Conservation (phyloP, 805 yeast genomes). For the Brettanomyces nanus region DNA sequence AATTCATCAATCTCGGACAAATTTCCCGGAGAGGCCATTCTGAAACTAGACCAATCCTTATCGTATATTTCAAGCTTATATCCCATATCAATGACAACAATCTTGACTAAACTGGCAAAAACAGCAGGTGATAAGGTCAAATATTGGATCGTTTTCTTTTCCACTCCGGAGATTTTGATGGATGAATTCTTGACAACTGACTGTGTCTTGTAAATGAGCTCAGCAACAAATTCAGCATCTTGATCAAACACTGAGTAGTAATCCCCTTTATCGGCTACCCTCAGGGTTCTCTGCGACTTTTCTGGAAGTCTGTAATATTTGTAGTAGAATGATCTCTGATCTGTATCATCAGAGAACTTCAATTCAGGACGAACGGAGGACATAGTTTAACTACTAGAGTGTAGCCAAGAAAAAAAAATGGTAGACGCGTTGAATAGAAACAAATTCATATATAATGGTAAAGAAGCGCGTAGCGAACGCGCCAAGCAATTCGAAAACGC, state of each 20-base stretch:
- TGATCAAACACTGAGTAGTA: constrained; percentile 66
- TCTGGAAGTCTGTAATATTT: constrained; percentile 42
- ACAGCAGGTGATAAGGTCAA: constrained; percentile 76
- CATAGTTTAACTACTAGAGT: too few relatives aligned
- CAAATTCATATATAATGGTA: too few relatives aligned
- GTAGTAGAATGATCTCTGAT: constrained; percentile 37
- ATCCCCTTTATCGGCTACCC: constrained; percentile 77
- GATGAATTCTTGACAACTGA: constrained; percentile 55
- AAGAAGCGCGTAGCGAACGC: too few relatives aligned
- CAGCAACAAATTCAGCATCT: constrained; percentile 81
- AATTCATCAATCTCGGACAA: constrained; percentile 69
- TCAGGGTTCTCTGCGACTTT: constrained; percentile 42
- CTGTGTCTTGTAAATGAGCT: constrained; percentile 71
- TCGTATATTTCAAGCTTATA: constrained; percentile 76
- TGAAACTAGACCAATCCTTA: constrained; percentile 48
- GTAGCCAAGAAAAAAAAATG: too few relatives aligned
- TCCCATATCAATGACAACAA: constrained; percentile 62
- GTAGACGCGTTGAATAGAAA: too few relatives aligned
- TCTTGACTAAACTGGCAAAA: constrained; percentile 53
- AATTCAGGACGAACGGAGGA: constrained; percentile 42
- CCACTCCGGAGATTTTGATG: constrained; percentile 31
- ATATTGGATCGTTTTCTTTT: constrained; percentile 39
- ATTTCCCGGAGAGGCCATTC: constrained; percentile 85
- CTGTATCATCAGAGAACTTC: constrained; percentile 46
- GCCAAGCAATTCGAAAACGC: too few relatives aligned